Percentiles rank a stretch among this genome's conserved stretches.
Conservation (phyloP, 129 eudicot species). For the Escallonia rubra region DNA sequence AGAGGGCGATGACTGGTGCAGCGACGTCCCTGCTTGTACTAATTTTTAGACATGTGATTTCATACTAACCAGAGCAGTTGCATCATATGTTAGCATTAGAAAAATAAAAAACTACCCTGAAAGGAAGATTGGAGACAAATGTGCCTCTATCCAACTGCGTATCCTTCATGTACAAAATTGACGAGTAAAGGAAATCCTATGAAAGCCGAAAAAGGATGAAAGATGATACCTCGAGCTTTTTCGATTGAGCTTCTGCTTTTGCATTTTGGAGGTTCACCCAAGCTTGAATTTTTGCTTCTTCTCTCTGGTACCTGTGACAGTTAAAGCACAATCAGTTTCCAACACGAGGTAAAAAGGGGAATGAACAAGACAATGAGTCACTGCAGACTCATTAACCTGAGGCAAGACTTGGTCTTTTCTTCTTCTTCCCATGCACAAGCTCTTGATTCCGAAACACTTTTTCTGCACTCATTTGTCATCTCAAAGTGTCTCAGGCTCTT, state of each 20-base stretch:
- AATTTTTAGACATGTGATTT: background rate
- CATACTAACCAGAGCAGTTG: no score
- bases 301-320: slow-evolving; percentile 68
- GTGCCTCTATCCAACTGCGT: background rate
- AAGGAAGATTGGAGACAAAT: background rate
- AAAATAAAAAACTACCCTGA: background rate
- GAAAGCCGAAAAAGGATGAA: background rate
- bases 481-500: slow-evolving; percentile 86
- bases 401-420: slow-evolving; percentile 50
- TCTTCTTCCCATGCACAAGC: slow-evolving; percentile 71
- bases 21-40: no score
- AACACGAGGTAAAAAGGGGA: background rate
- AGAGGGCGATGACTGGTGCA: no score
- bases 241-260: slow-evolving; percentile 89
- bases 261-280: slow-evolving; percentile 90
- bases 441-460: slow-evolving; percentile 56
- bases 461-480: slow-evolving; percentile 39
- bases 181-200: background rate
- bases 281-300: slow-evolving; percentile 87
- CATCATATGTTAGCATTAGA: background rate
- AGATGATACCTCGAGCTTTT: slow-evolving; percentile 71
- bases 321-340: background rate
- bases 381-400: slow-evolving; percentile 33
- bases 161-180: background rate
- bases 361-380: background rate